Evolutionary conservation across 2,329 filamentous ascomycete species (phyloP), one percentile per base, ranked within the genome.

Genomic region (Beauveria varroae): DNA sequence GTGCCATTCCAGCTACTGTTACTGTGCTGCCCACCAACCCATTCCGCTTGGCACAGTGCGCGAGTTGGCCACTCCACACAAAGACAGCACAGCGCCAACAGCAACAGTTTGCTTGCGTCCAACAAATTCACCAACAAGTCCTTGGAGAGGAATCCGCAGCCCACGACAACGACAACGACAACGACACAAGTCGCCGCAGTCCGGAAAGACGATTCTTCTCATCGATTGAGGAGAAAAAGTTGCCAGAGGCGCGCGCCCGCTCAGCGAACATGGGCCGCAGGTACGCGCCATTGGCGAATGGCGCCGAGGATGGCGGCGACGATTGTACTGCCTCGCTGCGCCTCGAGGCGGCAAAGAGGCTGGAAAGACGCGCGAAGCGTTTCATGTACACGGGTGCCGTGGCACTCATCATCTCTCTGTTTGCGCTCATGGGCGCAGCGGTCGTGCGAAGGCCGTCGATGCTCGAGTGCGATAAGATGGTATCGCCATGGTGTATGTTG

Each of bases 381-480:
- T 30, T 55, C 50, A 50, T 60, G 24, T 60, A 28, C 24, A 30
- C 16, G 8, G 50, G 28, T 1, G 41, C 41, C n/a, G 58, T 14
- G 22, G 20, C 28, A 8, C 37, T 60, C 41, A 28, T 50, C 49
- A 10, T 53, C 22, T 53, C 57, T 40, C 58, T 60, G 28, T 49
- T 55, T 34, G 37, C 50, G 34, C 41, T 60, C 28, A 44, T 60
- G 18, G 30, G 58, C 30, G 50, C 46, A 5, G 43, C 43, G 28
- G 41, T 60, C 9, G 58, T 54, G 6, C 30, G 58, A 20, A 14
- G 41, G 20, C 58, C 58, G 20, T 47, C 58, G 16, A 60, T 60
- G 58, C 41, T 60, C 12, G 50, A 60, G 30, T 60, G 58, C 50
- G 58, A 60, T 43, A n/a, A 60, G 58, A 54, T 47, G 51, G 3